Evolutionary conservation across 306 rosid genomes (phyloP), one percentile per base, ranked within the genome.

Genomic region (Glycyrrhiza uralensis): DNA sequence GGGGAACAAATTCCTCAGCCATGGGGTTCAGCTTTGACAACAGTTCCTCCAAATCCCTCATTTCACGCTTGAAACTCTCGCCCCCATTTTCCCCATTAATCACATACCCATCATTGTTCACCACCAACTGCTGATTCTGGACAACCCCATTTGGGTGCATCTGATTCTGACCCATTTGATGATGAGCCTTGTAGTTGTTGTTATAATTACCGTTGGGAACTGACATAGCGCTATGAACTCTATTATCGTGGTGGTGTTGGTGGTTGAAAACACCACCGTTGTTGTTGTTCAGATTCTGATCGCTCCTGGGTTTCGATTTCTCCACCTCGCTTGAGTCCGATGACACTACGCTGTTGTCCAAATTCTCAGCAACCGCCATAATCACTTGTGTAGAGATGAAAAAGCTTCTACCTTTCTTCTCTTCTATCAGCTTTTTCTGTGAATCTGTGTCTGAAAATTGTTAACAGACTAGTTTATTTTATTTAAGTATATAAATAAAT

Each of bases 1-100:
- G 93, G 5, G 99, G 99, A 68, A 94, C 92, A 83, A 91, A 94
- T 57, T 94, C 99, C 88, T 94, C 87, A 55, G 97, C 99, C 99
- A 94, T 85, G 71, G 99, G 97, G 65, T 94, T 94, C 89, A 94
- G 66, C 90, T 94, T 91, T 7, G 97, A 91, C 55, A 94, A 69
- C 36, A 94, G 70, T n/a, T 91, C 96, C 49, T 82, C 99, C 93
- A 94, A 92, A 88, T 94, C 96, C 84, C 93, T 91, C 90, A 94
- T 94, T 32, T 91, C 95, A 15, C 81, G 78, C 67, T 90, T 88
- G 69, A 73, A 90, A 73, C 63, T 85, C 49, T 89, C 93, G 15
- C 76, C 88, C 30, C 79, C 87, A 17, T 82, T 73, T 4, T 71
- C 81, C 30, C 82, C 93, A 52, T 86, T 84, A 50, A 76, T 66